These are phyloP conservation scores for Erysimum pusillum DNA, from an alignment of 441 rosid species.

Conservation along the genomic window DNA sequence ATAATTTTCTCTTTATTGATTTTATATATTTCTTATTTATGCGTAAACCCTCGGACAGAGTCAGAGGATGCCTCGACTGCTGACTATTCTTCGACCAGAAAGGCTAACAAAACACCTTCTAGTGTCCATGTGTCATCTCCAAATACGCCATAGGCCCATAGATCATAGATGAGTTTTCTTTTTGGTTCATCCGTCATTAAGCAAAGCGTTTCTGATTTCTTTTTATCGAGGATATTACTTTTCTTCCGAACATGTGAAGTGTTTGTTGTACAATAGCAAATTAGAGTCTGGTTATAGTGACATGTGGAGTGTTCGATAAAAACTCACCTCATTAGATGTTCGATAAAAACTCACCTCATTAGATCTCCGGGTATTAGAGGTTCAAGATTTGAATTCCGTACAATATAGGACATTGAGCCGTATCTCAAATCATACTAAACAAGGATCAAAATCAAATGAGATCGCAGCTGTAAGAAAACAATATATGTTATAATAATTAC, in stretches of 20 bases:
- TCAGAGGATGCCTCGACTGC: not conserved
- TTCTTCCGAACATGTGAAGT: not conserved
- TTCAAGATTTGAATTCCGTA: too few species aligned
- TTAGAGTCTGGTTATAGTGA: not conserved
- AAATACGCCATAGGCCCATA: not conserved
- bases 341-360: not conserved
- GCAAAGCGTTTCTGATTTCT: not conserved
- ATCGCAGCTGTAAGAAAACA: too few species aligned
- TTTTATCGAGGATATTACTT: too few species aligned
- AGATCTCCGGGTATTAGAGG: too few species aligned
- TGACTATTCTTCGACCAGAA: slow-evolving; percentile 8
- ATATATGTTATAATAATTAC: too few species aligned
- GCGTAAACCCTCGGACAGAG: not conserved
- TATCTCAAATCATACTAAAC: too few species aligned
- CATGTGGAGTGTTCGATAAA: not conserved
- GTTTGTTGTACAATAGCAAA: not conserved
- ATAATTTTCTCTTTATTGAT: too few species aligned
- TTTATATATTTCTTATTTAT: not conserved
- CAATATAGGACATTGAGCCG: not conserved
- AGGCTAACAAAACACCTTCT: not conserved
- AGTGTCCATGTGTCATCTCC: slow-evolving; percentile 2
- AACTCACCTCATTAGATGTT: too few species aligned
- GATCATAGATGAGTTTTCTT: too few species aligned
- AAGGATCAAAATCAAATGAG: too few species aligned
- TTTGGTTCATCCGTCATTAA: not conserved